Base-by-base conservation (phyloP, 1,139 yeast genomes). In the Geotrichum phurueaensis region DNA sequence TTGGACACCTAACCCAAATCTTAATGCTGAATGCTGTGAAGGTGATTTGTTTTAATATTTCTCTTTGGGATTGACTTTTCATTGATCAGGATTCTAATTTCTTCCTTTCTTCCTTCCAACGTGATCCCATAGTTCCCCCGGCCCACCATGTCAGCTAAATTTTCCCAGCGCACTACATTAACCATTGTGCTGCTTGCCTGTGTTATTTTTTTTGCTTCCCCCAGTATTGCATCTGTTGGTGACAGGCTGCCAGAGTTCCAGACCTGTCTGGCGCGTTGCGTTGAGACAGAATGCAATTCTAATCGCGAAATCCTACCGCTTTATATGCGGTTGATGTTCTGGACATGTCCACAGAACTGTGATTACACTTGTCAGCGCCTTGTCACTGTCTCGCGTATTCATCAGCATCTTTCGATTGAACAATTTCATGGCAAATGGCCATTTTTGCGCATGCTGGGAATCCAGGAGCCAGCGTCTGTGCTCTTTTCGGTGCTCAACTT, bases 401-500 rank as follows among this genome's bases (percentile, higher is more conserved):
- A 64, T 0, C 67, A 75, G 2, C 78, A 78, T 9, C 79, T 81
- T 59, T 84, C 83, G 60, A 76, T 89, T 1, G 81, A 81, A 55
- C 99, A 94, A 71, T 94, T 90, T 74, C 98, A 94, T 72, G 99
- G 99, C 0, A 94, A 94, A 74, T 94, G 99, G 99, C 98, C 98
- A 1, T 94, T 94, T 69, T 66, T 77, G 51, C 79, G 99, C 60
- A 70, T 87, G 0, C 74, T 79, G 22, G 96, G 96, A 0, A 78
- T 88, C 36, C 99, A 94, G 71, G 99, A 94, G 71, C 76, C 91
- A 0, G 87, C 86, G 18, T 86, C 96, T n/a, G 84, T 87, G 1
- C 36, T 90, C 1, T 94, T 94, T 73, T 88, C 96, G 13, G 65
- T 92, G 10, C 85, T 89, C 9, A 94, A 94, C 71, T 83, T 89